Percentiles rank a stretch among this genome's conserved stretches.
phyloP scores from a whole-genome alignment of 352 stramenopile genomes.

The Peronospora farinosa region DNA sequence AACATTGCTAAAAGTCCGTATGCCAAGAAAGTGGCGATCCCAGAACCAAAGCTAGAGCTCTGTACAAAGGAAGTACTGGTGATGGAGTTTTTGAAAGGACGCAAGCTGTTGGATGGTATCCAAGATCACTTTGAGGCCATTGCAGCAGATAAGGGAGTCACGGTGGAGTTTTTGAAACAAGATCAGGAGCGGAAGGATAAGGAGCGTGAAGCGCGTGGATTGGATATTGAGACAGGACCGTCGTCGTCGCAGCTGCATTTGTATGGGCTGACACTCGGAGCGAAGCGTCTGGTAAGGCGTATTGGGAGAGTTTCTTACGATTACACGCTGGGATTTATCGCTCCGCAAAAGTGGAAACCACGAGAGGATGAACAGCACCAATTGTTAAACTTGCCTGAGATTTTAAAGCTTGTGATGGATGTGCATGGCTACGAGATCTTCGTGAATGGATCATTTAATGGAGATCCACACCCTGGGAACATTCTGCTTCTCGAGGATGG shows the following conservation, averaged over 20 bases:
- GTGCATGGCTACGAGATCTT: slow-evolving; percentile 91
- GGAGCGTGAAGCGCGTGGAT: slow-evolving; percentile 44
- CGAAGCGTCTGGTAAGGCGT: slow-evolving; percentile 35
- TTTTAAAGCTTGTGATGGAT: slow-evolving; percentile 83
- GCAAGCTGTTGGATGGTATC: slow-evolving; percentile 82
- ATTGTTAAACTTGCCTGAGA: slow-evolving; percentile 74
- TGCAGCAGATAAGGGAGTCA: slow-evolving; percentile 79
- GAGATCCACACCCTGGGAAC: slow-evolving; percentile 88
- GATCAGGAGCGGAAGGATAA: slow-evolving; percentile 72
- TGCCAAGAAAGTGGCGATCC: slow-evolving; percentile 66
- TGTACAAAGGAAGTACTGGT: slow-evolving; percentile 93
- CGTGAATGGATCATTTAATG: slow-evolving; percentile 88
- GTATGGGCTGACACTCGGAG: slow-evolving; percentile 42
- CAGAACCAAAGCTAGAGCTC: slow-evolving; percentile 77
- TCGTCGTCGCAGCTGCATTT: slow-evolving; percentile 48
- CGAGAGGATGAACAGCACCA: slow-evolving; percentile 37
- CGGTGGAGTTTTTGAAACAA: slow-evolving; percentile 73
- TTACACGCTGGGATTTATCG: slow-evolving; percentile 81
- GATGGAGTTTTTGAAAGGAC: slow-evolving; percentile 91
- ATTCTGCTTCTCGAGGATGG: slow-evolving; percentile 88
- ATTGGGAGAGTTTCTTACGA: slow-evolving; percentile 58
- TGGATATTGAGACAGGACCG: slow-evolving; percentile 74
- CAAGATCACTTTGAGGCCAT: slow-evolving; percentile 88
- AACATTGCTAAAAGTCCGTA: slow-evolving; percentile 88
- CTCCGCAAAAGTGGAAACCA: slow-evolving; percentile 37